Evolutionary conservation across 108 stramenopile genomes (phyloP).

Genomic region (Nitzschia sp.): DNA sequence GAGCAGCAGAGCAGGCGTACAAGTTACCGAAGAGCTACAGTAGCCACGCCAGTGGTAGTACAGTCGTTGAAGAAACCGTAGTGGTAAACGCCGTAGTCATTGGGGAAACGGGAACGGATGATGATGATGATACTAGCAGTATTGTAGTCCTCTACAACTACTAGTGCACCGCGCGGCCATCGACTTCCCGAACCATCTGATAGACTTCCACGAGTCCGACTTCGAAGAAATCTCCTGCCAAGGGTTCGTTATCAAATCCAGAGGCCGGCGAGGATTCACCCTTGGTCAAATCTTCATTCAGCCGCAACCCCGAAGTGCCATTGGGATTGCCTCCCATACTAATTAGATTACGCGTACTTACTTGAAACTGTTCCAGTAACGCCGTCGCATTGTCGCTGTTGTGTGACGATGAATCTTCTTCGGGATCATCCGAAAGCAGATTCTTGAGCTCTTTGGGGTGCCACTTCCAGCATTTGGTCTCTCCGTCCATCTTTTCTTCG

Average conservation of each 20-base stretch:
- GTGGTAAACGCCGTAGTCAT: too few relatives aligned
- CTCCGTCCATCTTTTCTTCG: not conserved
- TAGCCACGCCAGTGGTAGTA: too few relatives aligned
- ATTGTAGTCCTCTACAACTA: too few relatives aligned
- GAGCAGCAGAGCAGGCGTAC: too few relatives aligned
- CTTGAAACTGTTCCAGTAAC: constrained; percentile 76
- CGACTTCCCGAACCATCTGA: constrained; percentile 43
- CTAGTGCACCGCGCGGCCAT: constrained; percentile 30
- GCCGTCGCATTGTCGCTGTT: constrained; percentile 23
- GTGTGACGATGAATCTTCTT: constrained; percentile 11
- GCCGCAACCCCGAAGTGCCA: constrained; percentile 66
- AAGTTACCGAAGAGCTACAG: too few relatives aligned
- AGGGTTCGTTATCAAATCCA: constrained; percentile 79
- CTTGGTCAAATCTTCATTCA: constrained; percentile 79
- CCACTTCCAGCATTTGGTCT: constrained; percentile 68
- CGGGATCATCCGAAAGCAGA: constrained; percentile 19
- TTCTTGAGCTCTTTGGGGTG: constrained; percentile 31
- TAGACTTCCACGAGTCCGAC: constrained; percentile 82
- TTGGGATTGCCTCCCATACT: constrained; percentile 77
- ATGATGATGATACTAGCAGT: too few relatives aligned
- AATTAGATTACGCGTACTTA: constrained; percentile 57
- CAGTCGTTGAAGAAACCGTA: too few relatives aligned
- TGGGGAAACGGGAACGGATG: too few relatives aligned
- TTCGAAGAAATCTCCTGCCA: constrained; percentile 55
- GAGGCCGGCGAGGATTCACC: constrained; percentile 62